A percentile compares a stretch with the other conserved stretches of the same genome.
Evolutionary conservation across 2,329 filamentous ascomycete genomes (phyloP).

Genomic region (Ascochyta clinopodiicola): DNA sequence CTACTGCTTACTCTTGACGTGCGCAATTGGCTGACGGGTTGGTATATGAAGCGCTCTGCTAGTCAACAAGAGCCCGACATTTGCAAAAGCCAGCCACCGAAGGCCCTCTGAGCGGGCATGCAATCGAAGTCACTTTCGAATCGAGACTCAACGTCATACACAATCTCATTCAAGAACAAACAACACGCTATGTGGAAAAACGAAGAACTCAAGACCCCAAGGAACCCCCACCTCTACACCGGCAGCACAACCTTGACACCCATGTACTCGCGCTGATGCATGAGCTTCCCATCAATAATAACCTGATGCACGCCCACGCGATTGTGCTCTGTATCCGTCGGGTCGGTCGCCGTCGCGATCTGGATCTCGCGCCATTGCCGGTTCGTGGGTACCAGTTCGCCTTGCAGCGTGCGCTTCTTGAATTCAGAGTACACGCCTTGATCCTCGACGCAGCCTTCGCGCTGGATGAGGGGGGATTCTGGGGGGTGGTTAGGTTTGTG

Average conservation of each 20-base stretch:
- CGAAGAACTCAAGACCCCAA: neutral
- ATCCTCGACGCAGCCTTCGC: constrained; percentile 32
- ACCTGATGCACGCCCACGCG: constrained; percentile 32
- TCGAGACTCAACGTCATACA: neutral
- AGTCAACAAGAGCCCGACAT: no score
- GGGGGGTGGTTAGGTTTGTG: neutral
- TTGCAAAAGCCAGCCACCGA: no score
- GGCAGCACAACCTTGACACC: constrained; percentile 34
- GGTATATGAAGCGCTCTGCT: no score
- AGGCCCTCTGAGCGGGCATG: no score
- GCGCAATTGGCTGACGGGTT: no score
- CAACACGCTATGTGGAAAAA: neutral
- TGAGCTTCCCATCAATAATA: constrained; percentile 30
- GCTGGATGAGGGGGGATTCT: constrained; percentile 32
- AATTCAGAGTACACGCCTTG: constrained; percentile 31
- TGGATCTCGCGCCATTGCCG: constrained; percentile 33
- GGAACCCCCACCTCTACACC: constrained; percentile 9
- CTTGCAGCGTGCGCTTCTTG: constrained; percentile 27
- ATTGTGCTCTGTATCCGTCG: constrained; percentile 30
- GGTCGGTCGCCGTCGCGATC: constrained; percentile 31
- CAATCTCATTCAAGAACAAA: neutral
- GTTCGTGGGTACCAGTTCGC: constrained; percentile 27
- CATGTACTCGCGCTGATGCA: constrained; percentile 34
- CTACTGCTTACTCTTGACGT: no score
- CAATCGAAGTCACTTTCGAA: neutral